A percentile compares a stretch with the other conserved stretches of the same genome.
Evolutionary conservation across 805 yeast species (phyloP).

Genomic region (Sugiyamaella lignohabitans): DNA sequence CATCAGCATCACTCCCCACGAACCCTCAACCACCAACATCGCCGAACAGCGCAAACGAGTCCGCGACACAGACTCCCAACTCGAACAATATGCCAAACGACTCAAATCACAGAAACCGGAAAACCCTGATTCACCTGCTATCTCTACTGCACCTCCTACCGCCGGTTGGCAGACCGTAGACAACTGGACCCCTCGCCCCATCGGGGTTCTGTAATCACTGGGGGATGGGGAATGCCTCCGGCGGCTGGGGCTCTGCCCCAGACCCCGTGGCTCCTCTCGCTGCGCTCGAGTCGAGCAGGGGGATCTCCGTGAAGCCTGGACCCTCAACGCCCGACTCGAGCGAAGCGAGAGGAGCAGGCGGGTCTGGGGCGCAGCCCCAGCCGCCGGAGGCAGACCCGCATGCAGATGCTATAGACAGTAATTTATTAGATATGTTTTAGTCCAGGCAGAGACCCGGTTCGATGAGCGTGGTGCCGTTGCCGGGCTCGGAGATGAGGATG

Average conservation of each 20-base stretch:
- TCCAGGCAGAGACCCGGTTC: not conserved
- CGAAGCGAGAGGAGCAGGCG: not conserved
- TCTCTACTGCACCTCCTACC: not conserved
- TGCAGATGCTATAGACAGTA: too few relatives aligned
- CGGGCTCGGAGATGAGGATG: slow-evolving; percentile 49
- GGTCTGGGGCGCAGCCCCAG: not conserved
- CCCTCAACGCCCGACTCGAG: not conserved
- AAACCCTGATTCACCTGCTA: not conserved
- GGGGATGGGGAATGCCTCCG: not conserved
- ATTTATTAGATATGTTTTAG: too few relatives aligned
- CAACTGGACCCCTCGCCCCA: slow-evolving; percentile 19
- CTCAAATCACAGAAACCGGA: slow-evolving; percentile 1
- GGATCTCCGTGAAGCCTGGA: not conserved
- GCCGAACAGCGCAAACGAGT: slow-evolving; percentile 10
- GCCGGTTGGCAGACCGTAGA: slow-evolving; percentile 12
- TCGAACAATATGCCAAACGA: slow-evolving; percentile 11
- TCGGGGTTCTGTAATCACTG: slow-evolving; percentile 14
- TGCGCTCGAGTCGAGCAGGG: not conserved
- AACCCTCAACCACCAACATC: not conserved
- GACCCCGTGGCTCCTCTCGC: not conserved
- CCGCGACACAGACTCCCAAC: not conserved
- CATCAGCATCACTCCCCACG: not conserved
- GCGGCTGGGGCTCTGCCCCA: slow-evolving; percentile 1
- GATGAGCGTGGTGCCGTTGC: slow-evolving; percentile 39
- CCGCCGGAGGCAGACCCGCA: not conserved